Conservation (phyloP, 345 rosid species). For the Populus ilicifolia region DNA sequence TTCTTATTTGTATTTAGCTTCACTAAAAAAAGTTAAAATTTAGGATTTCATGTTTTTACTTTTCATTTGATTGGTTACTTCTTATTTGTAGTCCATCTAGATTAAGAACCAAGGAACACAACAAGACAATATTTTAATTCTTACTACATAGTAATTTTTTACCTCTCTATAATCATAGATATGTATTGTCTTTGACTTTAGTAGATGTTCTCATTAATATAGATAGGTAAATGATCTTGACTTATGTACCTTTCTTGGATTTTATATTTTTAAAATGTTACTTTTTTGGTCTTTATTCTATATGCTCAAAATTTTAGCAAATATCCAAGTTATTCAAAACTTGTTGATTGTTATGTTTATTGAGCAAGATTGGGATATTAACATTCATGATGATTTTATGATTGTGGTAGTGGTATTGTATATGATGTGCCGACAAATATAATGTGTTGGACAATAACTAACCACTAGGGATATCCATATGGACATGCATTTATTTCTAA, state of each 20-base stretch:
- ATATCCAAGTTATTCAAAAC: not conserved
- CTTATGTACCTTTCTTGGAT: not conserved
- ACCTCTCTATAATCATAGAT: slow-evolving; percentile 91
- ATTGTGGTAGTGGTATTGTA: not conserved
- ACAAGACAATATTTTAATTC: slow-evolving; percentile 29
- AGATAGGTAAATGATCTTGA: slow-evolving; percentile 51
- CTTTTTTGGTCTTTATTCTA: not conserved
- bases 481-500: not conserved
- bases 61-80: not conserved
- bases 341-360: not conserved
- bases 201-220: slow-evolving; percentile 54
- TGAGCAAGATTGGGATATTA: not conserved
- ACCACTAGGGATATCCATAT: not conserved
- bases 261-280: not conserved
- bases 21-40: not conserved
- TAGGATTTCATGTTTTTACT: not conserved
- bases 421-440: not conserved
- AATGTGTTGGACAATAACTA: not conserved
- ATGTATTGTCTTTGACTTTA: slow-evolving; percentile 65
- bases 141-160: slow-evolving; percentile 45
- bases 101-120: slow-evolving; percentile 51
- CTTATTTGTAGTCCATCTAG: slow-evolving; percentile 73
- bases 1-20: not conserved
- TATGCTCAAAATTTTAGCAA: not conserved
- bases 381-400: not conserved